Base-by-base conservation (phyloP, 306 rosid species). In the Begonia masoniana region DNA sequence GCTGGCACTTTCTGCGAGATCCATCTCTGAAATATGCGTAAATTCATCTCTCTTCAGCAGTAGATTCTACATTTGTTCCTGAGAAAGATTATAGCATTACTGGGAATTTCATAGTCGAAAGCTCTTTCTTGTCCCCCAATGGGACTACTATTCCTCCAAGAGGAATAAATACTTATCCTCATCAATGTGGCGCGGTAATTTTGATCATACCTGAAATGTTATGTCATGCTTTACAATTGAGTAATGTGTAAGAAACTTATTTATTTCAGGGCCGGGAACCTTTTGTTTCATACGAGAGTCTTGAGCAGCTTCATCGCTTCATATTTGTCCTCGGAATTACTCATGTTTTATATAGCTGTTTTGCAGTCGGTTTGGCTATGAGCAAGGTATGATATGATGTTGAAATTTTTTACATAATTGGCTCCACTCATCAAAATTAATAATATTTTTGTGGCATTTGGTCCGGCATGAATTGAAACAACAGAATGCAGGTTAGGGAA, bases 311-410 rank as follows among this genome's bases (percentile, higher is more conserved):
- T 47, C 97, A 91, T 51, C 86, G 96, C 35, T 91, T 91, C 79
- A 64, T 91, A 43, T 91, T 91, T 68, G 84, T 91, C 69, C 96
- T 91, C 12, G 97, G 96, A 56, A 81, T 91, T 62, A 85, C 96
- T 65, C 97, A 85, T 78, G 88, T 85, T 69, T 65, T 91, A 47
- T 91, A 85, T 72, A 91, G 97, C 69, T 81, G 83, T 74, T 57
- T 91, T 19, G 92, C 96, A 8, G 96, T 91, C 73, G 97, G 82
- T 74, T 70, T 91, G 67, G 96, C 94, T 12, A 85, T 91, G 97
- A 81, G 88, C 83, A 88, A 88, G 97, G 82, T 76, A 54, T 51
- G 45, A 24, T 26, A 3, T 26, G 35, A 26, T 26, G 35, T 26
- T 26, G 35, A 26, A 26, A 26, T 0, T 26, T 17, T 57, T 58